Evolutionary conservation across 1,284 basidiomycete genomes (phyloP).

Genomic region (Pseudozyma thailandica): DNA sequence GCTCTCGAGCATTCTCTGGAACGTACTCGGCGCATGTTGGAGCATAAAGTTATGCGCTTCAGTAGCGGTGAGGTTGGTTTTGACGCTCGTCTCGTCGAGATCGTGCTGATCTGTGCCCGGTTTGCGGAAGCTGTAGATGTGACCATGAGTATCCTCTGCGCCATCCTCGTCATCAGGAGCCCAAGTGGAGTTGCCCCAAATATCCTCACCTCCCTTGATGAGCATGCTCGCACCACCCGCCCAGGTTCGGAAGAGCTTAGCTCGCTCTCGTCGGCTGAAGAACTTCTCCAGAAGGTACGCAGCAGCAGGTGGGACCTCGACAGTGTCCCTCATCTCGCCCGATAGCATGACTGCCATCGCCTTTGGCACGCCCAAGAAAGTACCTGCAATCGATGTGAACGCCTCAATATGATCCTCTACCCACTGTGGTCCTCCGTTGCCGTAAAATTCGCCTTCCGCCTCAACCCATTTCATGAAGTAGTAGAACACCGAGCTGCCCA

Average conservation of each 20-base stretch:
- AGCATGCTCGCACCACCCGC: slow-evolving; percentile 81
- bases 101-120: slow-evolving; percentile 36
- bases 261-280: slow-evolving; percentile 89
- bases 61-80: slow-evolving; percentile 76
- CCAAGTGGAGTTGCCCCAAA: slow-evolving; percentile 81
- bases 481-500: slow-evolving; percentile 67
- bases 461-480: slow-evolving; percentile 87
- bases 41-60: slow-evolving; percentile 84
- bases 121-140: slow-evolving; percentile 82
- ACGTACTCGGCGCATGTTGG: slow-evolving; percentile 82
- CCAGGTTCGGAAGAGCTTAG: slow-evolving; percentile 92
- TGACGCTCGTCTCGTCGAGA: slow-evolving; percentile 40
- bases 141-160: slow-evolving; percentile 72
- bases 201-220: slow-evolving; percentile 81
- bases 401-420: slow-evolving; percentile 77
- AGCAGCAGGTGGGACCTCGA: slow-evolving; percentile 87
- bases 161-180: slow-evolving; percentile 63
- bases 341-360: slow-evolving; percentile 95
- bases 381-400: slow-evolving; percentile 79
- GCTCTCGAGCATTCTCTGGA: slow-evolving; percentile 83
- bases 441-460: slow-evolving; percentile 76
- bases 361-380: slow-evolving; percentile 82
- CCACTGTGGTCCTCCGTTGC: slow-evolving; percentile 88
- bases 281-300: slow-evolving; percentile 75
- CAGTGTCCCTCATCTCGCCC: slow-evolving; percentile 88